Percentiles rank a stretch among this genome's conserved stretches.
phyloP scores from a whole-genome alignment of 2,329 filamentous ascomycete genomes.

The Lasiodiplodia sp. region DNA sequence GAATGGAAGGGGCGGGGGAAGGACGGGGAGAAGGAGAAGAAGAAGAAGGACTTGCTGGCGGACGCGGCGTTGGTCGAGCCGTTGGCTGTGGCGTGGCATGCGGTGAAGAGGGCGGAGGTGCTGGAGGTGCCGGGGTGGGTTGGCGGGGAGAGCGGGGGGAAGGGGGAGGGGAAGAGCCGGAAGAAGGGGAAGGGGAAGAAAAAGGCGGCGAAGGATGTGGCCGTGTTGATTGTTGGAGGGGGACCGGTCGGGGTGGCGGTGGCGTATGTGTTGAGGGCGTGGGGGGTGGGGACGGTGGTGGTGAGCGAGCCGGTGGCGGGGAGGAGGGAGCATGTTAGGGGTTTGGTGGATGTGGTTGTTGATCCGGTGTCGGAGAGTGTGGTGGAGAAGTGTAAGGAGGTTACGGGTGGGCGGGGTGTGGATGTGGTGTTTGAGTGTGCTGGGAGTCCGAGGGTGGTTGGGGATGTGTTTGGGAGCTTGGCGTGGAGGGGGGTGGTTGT shows the following conservation, averaged over 20 bases:
- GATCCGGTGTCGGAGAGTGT: slow-evolving; percentile 41
- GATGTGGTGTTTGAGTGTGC: slow-evolving; percentile 69
- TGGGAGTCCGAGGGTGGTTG: slow-evolving; percentile 49
- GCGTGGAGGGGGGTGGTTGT: slow-evolving; percentile 40
- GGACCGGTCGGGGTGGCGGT: slow-evolving; percentile 69
- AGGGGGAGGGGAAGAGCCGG: not conserved
- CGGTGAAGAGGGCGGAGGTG: slow-evolving; percentile 36
- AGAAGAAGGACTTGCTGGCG: slow-evolving; percentile 50
- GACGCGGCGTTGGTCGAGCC: slow-evolving; percentile 68
- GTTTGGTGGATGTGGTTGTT: slow-evolving; percentile 39
- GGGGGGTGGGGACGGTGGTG: slow-evolving; percentile 63
- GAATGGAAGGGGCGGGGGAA: slow-evolving; percentile 34
- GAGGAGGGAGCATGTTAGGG: slow-evolving; percentile 56
- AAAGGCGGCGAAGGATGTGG: slow-evolving; percentile 45
- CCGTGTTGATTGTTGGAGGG: slow-evolving; percentile 64
- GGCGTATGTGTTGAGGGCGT: slow-evolving; percentile 49
- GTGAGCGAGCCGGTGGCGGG: slow-evolving; percentile 61
- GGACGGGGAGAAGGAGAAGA: no score
- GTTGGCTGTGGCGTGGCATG: slow-evolving; percentile 70
- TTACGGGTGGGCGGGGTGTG: slow-evolving; percentile 57
- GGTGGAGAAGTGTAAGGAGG: slow-evolving; percentile 37
- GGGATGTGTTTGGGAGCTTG: slow-evolving; percentile 42
- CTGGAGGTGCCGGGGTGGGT: not conserved
- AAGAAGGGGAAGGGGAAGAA: not conserved
- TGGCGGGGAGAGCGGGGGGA: not conserved